Evolutionary conservation across 805 yeast genomes (phyloP).

Genomic region (Vanderwaltozyma polyspora): DNA sequence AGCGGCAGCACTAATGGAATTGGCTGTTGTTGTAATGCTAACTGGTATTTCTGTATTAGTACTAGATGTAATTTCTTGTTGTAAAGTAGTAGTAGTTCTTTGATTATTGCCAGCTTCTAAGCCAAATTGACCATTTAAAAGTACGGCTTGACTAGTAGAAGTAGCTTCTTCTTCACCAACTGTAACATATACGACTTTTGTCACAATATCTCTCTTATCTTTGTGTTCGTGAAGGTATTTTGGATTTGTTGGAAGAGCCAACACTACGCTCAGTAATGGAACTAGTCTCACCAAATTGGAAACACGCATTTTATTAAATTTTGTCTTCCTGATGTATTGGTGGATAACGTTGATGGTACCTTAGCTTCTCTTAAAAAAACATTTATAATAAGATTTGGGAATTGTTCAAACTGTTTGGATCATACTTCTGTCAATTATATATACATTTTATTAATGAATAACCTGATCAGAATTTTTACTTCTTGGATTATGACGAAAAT

Average conservation of each 20-base stretch:
- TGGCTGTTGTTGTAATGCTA: no score
- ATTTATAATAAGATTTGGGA: no score
- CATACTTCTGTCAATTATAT: no score
- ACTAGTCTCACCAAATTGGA: slow-evolving; percentile 36
- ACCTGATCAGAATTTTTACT: no score
- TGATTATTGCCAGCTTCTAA: no score
- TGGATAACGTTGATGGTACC: no score
- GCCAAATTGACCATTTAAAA: background rate
- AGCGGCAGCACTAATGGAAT: slow-evolving; percentile 16
- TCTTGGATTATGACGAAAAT: no score
- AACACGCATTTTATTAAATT: slow-evolving; percentile 33
- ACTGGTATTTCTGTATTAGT: background rate
- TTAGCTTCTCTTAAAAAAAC: no score
- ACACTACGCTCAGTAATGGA: slow-evolving; percentile 35
- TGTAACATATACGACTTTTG: slow-evolving; percentile 34
- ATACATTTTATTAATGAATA: no score
- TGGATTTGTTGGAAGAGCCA: slow-evolving; percentile 47
- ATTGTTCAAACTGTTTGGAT: no score
- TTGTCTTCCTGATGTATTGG: background rate
- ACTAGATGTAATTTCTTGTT: background rate
- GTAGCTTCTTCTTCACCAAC: background rate
- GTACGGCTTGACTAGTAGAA: background rate
- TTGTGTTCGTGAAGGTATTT: slow-evolving; percentile 25
- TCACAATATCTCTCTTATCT: slow-evolving; percentile 1
- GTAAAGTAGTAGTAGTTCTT: slow-evolving; percentile 10